phyloP scores from a whole-genome alignment of 164 flowering plant species.

The Macadamia tetraphylla region DNA sequence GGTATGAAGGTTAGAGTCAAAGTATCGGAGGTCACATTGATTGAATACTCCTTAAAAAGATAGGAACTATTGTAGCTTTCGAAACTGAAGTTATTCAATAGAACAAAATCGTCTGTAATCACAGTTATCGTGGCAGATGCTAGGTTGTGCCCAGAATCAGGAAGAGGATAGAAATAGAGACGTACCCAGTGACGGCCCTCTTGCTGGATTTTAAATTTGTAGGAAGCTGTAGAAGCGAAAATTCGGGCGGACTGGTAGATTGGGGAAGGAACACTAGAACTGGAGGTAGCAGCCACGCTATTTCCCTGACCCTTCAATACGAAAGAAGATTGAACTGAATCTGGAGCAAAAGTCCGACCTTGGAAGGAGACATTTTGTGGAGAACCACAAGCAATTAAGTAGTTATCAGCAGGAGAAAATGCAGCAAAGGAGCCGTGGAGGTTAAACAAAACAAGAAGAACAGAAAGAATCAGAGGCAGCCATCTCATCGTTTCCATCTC shows the following conservation, averaged over 20 bases:
- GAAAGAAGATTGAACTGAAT: slow-evolving; percentile 16
- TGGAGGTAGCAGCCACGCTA: slow-evolving; percentile 7
- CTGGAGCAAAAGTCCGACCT: slow-evolving; percentile 26
- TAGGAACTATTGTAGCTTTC: slow-evolving; percentile 16
- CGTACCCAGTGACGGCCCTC: slow-evolving; percentile 34
- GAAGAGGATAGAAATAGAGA: slow-evolving; percentile 25
- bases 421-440: slow-evolving; percentile 11
- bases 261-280: slow-evolving; percentile 22
- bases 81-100: slow-evolving; percentile 26
- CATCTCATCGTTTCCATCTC: slow-evolving; percentile 6
- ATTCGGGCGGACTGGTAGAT: slow-evolving; percentile 22
- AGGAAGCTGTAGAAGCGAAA: slow-evolving; percentile 17
- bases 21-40: slow-evolving; percentile 25
- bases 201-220: slow-evolving; percentile 20
- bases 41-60: slow-evolving; percentile 29
- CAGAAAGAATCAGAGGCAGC: slow-evolving; percentile 3
- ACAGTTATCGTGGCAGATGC: slow-evolving; percentile 22
- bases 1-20: slow-evolving; percentile 25
- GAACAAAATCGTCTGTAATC: slow-evolving; percentile 23
- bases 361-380: slow-evolving; percentile 24
- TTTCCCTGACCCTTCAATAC: slow-evolving; percentile 12
- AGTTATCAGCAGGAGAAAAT: slow-evolving; percentile 22
- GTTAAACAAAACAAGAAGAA: slow-evolving; percentile 7
- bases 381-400: slow-evolving; percentile 34
- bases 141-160: slow-evolving; percentile 16